Base-by-base conservation (phyloP, 148 eudicot species). In the Vaccinium vitisidaea region DNA sequence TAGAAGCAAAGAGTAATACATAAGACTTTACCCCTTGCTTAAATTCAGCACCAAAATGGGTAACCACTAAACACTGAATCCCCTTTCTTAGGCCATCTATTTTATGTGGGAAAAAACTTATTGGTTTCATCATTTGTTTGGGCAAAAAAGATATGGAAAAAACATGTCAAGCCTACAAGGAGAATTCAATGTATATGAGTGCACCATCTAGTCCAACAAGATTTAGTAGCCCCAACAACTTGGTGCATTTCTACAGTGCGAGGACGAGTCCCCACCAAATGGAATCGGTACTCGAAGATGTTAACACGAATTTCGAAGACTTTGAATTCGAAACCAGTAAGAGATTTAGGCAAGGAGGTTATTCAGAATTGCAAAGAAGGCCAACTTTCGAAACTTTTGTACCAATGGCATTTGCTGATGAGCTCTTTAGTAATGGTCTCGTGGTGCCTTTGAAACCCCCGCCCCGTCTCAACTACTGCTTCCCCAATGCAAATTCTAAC, bases 321-420 rank as follows among this genome's bases (percentile, higher is more conserved):
- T 93, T 93, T 39, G 96, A 93, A 63, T 93, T 93, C 10, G 92
- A 90, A 63, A 92, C 92, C 3, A 91, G 93, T 82, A 90, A 86
- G 85, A 85, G 85, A 84, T 87, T 89, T 27, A 16, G 79, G 69
- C 8, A 25, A 18, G 82, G 71, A 25, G 88, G 81, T 1, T 21
- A 75, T 7, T 43, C 85, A 54, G 80, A 46, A 11, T 80, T 58
- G 13, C 83, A 84, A 61, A 75, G 61, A 48, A 54, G 84, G 21
- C 84, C 77, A 16, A 75, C 81, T 16, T 83, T 61, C 23, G 80
- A 83, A 23, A 27, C 18, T 69, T 30, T 27, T 69, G 74, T 69
- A 13, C 19, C 74, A 8, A 88, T 92, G 85, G 92, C 95, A 4
- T 92, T 87, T 79, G 95, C 94, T 0, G 98, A 94, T 80, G 94